These are phyloP conservation scores for Centella asiatica DNA, from an alignment of 129 eudicot species.

Conservation along the genomic window DNA sequence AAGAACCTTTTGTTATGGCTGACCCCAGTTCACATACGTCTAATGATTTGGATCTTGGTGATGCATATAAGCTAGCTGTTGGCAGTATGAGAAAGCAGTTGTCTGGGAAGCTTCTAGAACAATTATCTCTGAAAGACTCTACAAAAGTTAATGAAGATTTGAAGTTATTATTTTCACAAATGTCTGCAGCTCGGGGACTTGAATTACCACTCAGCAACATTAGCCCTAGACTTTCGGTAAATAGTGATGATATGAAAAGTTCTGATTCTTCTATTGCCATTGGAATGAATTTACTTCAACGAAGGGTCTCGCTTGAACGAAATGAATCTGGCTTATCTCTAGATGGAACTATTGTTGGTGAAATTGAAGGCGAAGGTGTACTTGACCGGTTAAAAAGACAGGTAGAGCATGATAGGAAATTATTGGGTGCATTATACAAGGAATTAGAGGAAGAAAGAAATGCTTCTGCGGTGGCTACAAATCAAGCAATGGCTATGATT, in stretches of 20 bases:
- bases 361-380: conserved; percentile 76
- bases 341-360: conserved; percentile 69
- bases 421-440: conserved; percentile 54
- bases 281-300: conserved; percentile 56
- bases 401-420: conserved; percentile 73
- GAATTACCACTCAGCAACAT: conserved; percentile 34
- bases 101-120: conserved; percentile 70
- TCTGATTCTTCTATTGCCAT: conserved; percentile 24
- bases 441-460: conserved; percentile 97
- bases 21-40: conserved; percentile 32
- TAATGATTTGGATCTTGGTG: conserved; percentile 69
- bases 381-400: conserved; percentile 70
- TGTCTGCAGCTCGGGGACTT: conserved; percentile 47
- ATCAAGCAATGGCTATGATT: conserved; percentile 99
- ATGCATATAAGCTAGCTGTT: conserved; percentile 87
- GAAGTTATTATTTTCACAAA: conserved; percentile 55
- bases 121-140: conserved; percentile 57
- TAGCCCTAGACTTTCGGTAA: conserved; percentile 66
- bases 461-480: conserved; percentile 84
- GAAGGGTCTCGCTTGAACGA: conserved; percentile 75
- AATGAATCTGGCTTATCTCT: conserved; percentile 77
- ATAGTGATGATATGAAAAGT: conserved; percentile 46
- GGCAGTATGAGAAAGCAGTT: conserved; percentile 65
- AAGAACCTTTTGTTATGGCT: conserved; percentile 12
- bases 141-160: conserved; percentile 57